Base-by-base conservation (phyloP, 2,329 filamentous ascomycete species). In the Teratosphaeria destructans region DNA sequence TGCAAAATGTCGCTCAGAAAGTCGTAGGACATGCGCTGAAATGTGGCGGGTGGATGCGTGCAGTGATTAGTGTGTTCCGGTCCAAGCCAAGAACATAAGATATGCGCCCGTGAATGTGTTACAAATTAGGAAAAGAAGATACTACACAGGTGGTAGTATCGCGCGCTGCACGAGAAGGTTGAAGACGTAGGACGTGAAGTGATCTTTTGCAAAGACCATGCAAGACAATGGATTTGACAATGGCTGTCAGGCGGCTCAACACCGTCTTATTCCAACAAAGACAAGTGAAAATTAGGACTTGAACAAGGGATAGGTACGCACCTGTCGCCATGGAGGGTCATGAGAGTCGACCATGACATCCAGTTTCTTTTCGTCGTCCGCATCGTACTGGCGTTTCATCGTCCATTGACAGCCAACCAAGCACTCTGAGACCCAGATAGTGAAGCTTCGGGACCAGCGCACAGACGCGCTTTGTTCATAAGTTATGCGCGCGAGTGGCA, bases 301-400 rank as follows among this genome's bases (percentile, higher is more conserved):
- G 43, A 49, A n/a, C 35, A 4, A 58, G 4, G 57, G 59, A 39
- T 55, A 23, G 23, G 23, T 23, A 71, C 70, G 61, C 62, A 72
- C 70, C 69, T 61, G 60, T 60, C 59, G 63, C 64, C 67, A 60
- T 62, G 67, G 63, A 65, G 67, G 66, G 65, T 71, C 68, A 71
- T 71, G 69, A 49, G 43, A 19, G 19, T 49, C 66, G 63, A 62
- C 66, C 63, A 62, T 62, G 62, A 56, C 8, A 55, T 8, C 52
- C 26, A 35, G 67, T 55, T 37, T 56, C 54, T 57, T 52, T 43
- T 57, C 56, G 58, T 67, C 67, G 73, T 71, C 66, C 68, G 70
- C 70, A 70, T 71, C 68, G 60, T 55, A 67, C 64, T 66, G 67
- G 68, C 68, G 75, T 76, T 75, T 75, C 75, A 73, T 66, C 64